Base-by-base conservation (phyloP, 805 yeast genomes). In the Clavispora carvajalis region DNA sequence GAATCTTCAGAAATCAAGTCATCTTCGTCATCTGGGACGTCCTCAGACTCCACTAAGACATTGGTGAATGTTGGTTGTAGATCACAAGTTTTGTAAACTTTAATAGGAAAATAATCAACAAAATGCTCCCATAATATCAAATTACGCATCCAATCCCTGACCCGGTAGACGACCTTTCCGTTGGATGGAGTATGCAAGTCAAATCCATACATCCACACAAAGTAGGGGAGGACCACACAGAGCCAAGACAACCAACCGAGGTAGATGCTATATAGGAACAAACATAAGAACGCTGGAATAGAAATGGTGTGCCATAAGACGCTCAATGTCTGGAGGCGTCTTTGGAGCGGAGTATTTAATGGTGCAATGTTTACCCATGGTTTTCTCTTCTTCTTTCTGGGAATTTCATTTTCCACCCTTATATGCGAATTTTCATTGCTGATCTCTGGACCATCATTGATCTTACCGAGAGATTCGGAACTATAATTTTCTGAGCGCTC, bases 61-160 rank as follows among this genome's bases (percentile, higher is more conserved):
- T 62, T 62, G 1, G 76, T 69, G 52, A 81, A 81, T 0, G 96
- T 82, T 2, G 97, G 96, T 46, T 75, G 75, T 39, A 90, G 64
- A 12, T 81, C 85, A 3, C 67, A 68, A 0, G 91, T 73, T 55
- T 82, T 85, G 60, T 79, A 83, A 10, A 89, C 64, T 0, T 60
- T 61, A 16, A 93, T 77, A 0, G 98, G 98, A 63, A 85, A 93
- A 62, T 88, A 93, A 34, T 72, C 65, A 34, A 82, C 80, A 58
- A 84, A 89, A 61, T 79, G 74, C 45, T 71, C 76, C 88, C 93
- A 91, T 15, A 85, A 48, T 7, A 63, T 52, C 25, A 77, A 53
- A 22, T 74, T 71, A 46, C 87, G 74, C 56, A 86, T 67, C 67
- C 74, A 69, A 1, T 62, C 58, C 3, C 85, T 79, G 33, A 73